Conservation (phyloP, 2,329 filamentous ascomycete species). For the Diaporthe capsici region DNA sequence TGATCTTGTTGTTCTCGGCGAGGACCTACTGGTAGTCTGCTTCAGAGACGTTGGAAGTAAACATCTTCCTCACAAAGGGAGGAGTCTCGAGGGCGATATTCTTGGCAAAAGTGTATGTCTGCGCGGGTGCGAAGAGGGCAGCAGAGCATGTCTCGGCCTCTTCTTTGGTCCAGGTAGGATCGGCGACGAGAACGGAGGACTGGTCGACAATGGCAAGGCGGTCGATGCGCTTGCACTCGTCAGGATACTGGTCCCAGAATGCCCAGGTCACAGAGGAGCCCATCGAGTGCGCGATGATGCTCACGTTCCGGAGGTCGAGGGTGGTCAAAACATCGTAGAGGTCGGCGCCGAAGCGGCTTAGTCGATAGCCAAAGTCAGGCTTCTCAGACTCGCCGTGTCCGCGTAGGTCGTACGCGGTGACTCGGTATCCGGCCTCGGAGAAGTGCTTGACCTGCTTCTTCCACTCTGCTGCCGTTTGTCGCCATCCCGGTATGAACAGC, state of each 20-base stretch:
- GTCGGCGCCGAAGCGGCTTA: not conserved
- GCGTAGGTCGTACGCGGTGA: not conserved
- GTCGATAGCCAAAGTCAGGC: not conserved
- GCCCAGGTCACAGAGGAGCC: constrained; percentile 1
- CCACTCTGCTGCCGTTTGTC: not conserved
- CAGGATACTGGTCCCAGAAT: constrained; percentile 5
- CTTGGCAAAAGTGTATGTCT: not conserved
- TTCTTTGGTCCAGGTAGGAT: not conserved
- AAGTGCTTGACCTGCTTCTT: not conserved
- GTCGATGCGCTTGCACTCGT: not conserved
- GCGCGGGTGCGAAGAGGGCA: not conserved
- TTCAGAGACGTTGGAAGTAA: not conserved
- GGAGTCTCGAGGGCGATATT: not conserved
- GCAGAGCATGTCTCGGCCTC: not conserved
- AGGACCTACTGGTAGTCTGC: not conserved
- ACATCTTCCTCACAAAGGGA: not conserved
- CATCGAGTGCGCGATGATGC: not conserved
- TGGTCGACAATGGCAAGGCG: not conserved
- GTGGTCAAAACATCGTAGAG: not conserved
- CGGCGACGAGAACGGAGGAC: not conserved
- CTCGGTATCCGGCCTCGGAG: not conserved
- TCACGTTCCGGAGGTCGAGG: not conserved
- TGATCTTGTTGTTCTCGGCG: not conserved
- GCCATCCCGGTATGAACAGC: not conserved
- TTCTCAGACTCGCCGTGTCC: constrained; percentile 3